Base-by-base conservation (phyloP, 805 yeast genomes). In the Wickerhamia fluorescens region DNA sequence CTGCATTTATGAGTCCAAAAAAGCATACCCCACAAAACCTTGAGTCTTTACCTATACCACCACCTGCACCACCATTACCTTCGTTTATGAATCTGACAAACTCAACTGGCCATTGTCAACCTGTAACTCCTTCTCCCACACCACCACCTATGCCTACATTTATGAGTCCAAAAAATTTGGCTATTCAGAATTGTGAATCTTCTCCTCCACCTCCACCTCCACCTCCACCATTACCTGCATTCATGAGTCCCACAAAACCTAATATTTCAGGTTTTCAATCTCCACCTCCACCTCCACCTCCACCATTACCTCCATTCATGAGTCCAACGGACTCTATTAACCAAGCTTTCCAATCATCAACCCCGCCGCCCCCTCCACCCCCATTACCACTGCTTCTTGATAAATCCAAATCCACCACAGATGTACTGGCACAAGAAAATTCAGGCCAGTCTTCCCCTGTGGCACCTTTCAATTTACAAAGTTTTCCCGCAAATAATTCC, bases 261-360 rank as follows among this genome's bases (percentile, higher is more conserved):
- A 23, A n/a, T n/a, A n/a, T n/a, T n/a, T n/a, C n/a, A n/a, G n/a
- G n/a, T n/a, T n/a, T n/a, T n/a, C n/a, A n/a, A n/a, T n/a, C 29
- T 12, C 43, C 46, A 6, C 56, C 51, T 7, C 53, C 53, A 14
- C 53, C 50, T 27, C 49, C 53, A 10, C 39, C 50, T 19, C 41
- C 45, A 7, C 38, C 49, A 6, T 28, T 38, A 14, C 33, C 42
- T 10, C 12, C 28, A 5, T 30, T 31, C 29, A 32, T 30, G 6
- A 24, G 36, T 10, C 23, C 14, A 20, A 28, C 24, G 19, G 38
- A 34, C 3, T 2, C 31, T 4, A 28, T 27, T 12, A 24, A 11
- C 2, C 29, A 29, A 18, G 37, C 39, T 13, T 45, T 47, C 20
- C 42, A 40, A 17, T 35, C 37, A 12, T 47, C 45, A n/a, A 27